A percentile compares a stretch with the other conserved stretches of the same genome.
Evolutionary conservation across 768 basidiomycete genomes (phyloP).

Genomic region (Amanita pallidorosea): DNA sequence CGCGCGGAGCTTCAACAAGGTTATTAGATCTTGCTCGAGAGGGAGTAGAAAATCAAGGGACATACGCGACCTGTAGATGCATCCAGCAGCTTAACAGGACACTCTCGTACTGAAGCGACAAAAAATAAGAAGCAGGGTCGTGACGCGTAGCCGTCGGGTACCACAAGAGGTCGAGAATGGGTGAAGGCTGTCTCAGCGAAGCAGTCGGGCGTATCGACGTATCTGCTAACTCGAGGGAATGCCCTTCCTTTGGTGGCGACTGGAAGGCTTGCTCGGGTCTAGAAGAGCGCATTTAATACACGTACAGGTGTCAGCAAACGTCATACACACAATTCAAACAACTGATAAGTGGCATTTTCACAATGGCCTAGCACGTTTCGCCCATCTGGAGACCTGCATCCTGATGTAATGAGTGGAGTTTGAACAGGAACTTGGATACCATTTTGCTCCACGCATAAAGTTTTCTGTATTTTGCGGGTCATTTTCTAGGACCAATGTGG

Average conservation of each 20-base stretch:
- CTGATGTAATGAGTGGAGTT: background rate
- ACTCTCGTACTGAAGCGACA: conserved; percentile 72
- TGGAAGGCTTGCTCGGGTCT: background rate
- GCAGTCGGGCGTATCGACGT: conserved; percentile 9
- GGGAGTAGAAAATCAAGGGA: background rate
- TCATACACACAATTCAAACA: conserved; percentile 36
- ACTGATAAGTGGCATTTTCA: conserved; percentile 58
- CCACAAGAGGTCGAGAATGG: conserved; percentile 77
- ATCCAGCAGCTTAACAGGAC: conserved; percentile 79
- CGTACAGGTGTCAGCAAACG: background rate
- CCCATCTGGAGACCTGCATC: conserved; percentile 64
- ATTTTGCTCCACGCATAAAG: conserved; percentile 46
- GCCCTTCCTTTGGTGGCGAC: background rate
- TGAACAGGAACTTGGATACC: conserved; percentile 21
- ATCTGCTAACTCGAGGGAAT: background rate
- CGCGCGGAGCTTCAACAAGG: conserved; percentile 58
- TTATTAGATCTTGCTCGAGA: background rate
- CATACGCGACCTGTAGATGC: conserved; percentile 65
- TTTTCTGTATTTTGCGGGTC: conserved; percentile 23
- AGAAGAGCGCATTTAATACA: background rate
- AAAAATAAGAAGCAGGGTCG: conserved; percentile 66
- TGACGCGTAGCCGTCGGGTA: conserved; percentile 62
- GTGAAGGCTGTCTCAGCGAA: conserved; percentile 44
- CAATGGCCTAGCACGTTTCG: conserved; percentile 54
- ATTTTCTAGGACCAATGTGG: background rate